Base-by-base conservation (phyloP, 306 rosid species). In the Quillaja saponaria region DNA sequence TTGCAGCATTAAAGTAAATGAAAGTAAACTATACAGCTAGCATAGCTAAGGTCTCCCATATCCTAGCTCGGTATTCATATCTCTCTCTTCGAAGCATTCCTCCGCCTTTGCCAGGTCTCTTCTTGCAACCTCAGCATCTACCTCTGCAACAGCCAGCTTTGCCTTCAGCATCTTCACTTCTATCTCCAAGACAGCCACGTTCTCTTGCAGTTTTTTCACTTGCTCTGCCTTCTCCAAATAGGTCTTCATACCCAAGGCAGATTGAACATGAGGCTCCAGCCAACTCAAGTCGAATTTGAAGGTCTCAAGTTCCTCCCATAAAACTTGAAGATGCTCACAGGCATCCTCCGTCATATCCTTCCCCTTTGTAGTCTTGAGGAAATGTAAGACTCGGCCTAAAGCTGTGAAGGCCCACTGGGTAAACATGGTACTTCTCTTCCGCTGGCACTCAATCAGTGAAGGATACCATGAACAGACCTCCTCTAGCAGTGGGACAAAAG, bases 381-480 rank as follows among this genome's bases (percentile, higher is more conserved):
- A 73, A 66, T 73, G 39, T 2, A 73, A 34, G 13, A 73, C 58
- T 15, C 73, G 28, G 5, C 78, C 78, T 2, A 73, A 35, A 35
- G 73, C 73, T 6, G 64, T 73, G 6, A 73, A 66, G 5, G 73
- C 31, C 73, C 78, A 73, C 35, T 66, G 57, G 9, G 0, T 20
- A 52, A 33, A 66, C 35, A 55, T 19, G 11, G 6, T 5, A 9
- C 44, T 73, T 51, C 38, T 58, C 31, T 58, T 66, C 28, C 14
- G 8, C n/a, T 31, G 34, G 20, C 14, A 42, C 3, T 58, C 14
- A 7, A 66, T 33, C 1, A 72, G 20, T 5, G 61, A 64, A 0
- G 77, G 67, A 49, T 72, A 6, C 15, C 3, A 6, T 2, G 41
- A 34, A 45, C 64, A 66, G 0, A 59, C 73, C 25, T 66, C 64